Percentiles rank a stretch among this genome's conserved stretches.
phyloP scores from a whole-genome alignment of 495 filamentous ascomycete species.

The Penicillium canariense region DNA sequence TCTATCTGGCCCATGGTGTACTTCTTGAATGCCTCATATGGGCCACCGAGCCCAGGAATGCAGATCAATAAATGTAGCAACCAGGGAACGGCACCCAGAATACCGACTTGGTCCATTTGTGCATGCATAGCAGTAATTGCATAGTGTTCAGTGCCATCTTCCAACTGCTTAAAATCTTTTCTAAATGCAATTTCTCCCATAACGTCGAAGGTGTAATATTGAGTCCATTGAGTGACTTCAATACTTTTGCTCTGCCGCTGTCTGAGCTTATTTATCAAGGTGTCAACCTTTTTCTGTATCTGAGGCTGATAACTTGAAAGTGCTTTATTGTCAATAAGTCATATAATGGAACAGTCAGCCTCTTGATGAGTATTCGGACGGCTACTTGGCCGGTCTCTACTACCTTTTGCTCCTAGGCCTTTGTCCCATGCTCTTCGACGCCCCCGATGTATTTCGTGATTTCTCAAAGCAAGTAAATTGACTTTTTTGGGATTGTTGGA shows the following conservation, averaged over 20 bases:
- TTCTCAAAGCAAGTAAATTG: slow-evolving; percentile 29
- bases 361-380: background rate
- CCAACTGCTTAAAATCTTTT: slow-evolving; percentile 68
- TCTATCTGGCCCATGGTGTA: slow-evolving; percentile 6
- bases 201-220: slow-evolving; percentile 69
- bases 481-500: slow-evolving; percentile 16
- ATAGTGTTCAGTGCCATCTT: slow-evolving; percentile 55
- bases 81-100: slow-evolving; percentile 25
- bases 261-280: slow-evolving; percentile 12
- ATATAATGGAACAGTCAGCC: background rate
- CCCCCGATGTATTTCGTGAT: slow-evolving; percentile 28
- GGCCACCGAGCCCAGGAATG: slow-evolving; percentile 16
- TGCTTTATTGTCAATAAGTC: background rate
- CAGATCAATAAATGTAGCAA: slow-evolving; percentile 9
- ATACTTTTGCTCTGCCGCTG: slow-evolving; percentile 3
- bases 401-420: slow-evolving; percentile 29
- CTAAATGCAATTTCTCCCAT: slow-evolving; percentile 70
- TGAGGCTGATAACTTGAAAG: slow-evolving; percentile 13
- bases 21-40: slow-evolving; percentile 1
- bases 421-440: slow-evolving; percentile 40
- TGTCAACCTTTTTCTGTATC: slow-evolving; percentile 11
- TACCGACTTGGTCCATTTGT: slow-evolving; percentile 17
- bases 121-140: slow-evolving; percentile 42
- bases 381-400: background rate
- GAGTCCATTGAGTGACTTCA: slow-evolving; percentile 62